Percentiles rank a stretch among this genome's conserved stretches.
phyloP scores from a whole-genome alignment of 345 rosid genomes.

The Carallia pectinifolia region DNA sequence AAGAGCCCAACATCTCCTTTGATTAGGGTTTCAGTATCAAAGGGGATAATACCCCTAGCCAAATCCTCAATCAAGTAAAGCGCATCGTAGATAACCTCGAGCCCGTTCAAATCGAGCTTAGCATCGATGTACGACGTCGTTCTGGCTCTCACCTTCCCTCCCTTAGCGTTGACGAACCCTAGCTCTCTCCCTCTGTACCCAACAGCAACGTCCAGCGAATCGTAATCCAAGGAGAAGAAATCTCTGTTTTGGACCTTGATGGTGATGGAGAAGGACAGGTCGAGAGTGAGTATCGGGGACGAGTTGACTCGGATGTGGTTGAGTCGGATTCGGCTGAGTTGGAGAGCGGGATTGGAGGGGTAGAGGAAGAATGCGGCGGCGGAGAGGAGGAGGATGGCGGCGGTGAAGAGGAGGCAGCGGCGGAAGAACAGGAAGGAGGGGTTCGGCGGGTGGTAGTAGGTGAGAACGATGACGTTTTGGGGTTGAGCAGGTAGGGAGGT shows the following conservation, averaged over 20 bases:
- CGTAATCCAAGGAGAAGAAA: slow-evolving; percentile 60
- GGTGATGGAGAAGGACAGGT: slow-evolving; percentile 64
- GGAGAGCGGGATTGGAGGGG: slow-evolving; percentile 69
- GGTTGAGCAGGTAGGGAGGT: slow-evolving; percentile 37
- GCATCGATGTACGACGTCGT: slow-evolving; percentile 67
- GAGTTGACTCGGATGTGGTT: slow-evolving; percentile 52
- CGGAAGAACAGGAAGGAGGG: slow-evolving; percentile 34
- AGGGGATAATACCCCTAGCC: slow-evolving; percentile 62
- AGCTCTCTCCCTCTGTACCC: slow-evolving; percentile 81
- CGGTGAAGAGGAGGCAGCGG: slow-evolving; percentile 41
- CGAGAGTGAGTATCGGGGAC: slow-evolving; percentile 47
- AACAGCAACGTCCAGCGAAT: slow-evolving; percentile 56
- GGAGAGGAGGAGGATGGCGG: slow-evolving; percentile 49
- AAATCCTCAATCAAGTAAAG: slow-evolving; percentile 74
- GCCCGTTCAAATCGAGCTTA: slow-evolving; percentile 70
- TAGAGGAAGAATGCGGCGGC: slow-evolving; percentile 50
- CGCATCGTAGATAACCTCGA: slow-evolving; percentile 63
- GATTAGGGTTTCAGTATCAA: slow-evolving; percentile 56
- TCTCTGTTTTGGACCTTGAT: slow-evolving; percentile 62
- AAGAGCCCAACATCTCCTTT: slow-evolving; percentile 59
- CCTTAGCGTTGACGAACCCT: slow-evolving; percentile 55
- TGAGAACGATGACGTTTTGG: slow-evolving; percentile 52
- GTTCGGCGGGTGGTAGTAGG: slow-evolving; percentile 32
- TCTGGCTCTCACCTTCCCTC: slow-evolving; percentile 59
- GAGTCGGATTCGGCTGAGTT: slow-evolving; percentile 50